Evolutionary conservation across 805 yeast genomes (phyloP).

Genomic region (Helenozyma baotianmanensis): DNA sequence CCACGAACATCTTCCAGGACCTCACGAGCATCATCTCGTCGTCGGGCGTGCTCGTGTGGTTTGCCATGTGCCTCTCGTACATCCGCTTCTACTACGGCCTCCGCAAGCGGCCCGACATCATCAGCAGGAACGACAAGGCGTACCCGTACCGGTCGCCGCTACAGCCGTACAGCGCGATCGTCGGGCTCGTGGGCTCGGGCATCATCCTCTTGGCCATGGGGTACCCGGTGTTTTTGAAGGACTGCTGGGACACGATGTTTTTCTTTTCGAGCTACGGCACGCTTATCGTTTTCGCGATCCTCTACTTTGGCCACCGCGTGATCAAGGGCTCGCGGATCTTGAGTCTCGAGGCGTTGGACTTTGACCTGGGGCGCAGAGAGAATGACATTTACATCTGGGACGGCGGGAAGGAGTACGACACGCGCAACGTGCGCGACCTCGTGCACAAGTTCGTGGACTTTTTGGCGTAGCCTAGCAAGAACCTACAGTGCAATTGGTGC

Average conservation of each 20-base stretch:
- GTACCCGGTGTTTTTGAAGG: conserved; percentile 53
- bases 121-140: conserved; percentile 54
- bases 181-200: conserved; percentile 54
- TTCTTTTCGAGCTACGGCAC: conserved; percentile 67
- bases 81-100: conserved; percentile 62
- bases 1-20: conserved; percentile 62
- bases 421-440: conserved; percentile 28
- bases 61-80: conserved; percentile 62
- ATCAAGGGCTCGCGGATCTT: conserved; percentile 61
- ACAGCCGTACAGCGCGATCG: conserved; percentile 64
- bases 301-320: conserved; percentile 53
- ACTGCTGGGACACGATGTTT: conserved; percentile 55
- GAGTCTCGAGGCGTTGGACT: conserved; percentile 68
- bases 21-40: conserved; percentile 66
- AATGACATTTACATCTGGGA: conserved; percentile 80
- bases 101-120: conserved; percentile 57
- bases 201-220: conserved; percentile 56
- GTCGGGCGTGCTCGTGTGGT: conserved; percentile 77
- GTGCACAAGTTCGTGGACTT: conserved; percentile 29
- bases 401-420: conserved; percentile 51
- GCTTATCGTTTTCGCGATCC: conserved; percentile 45
- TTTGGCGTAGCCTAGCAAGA: conserved; percentile 22
- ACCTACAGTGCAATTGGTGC: too few relatives aligned
- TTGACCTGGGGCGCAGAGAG: conserved; percentile 81
- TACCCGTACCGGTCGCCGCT: conserved; percentile 68